Evolutionary conservation across 345 rosid species (phyloP).

Genomic region (Trapa incisa): DNA sequence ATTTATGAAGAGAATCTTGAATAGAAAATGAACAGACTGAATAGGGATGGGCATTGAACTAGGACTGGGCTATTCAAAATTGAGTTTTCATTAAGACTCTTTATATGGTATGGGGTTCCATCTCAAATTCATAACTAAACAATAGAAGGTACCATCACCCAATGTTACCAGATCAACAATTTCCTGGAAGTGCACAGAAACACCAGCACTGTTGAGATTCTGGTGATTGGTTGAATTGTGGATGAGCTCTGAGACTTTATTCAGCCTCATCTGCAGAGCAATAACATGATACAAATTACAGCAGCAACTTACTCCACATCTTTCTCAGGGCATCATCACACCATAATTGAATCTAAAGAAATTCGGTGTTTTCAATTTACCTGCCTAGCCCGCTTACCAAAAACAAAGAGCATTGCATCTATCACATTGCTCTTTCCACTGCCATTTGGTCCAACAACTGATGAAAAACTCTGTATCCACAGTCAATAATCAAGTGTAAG

Average conservation of each 20-base stretch:
- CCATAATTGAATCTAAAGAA: background rate
- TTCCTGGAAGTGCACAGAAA: conserved; percentile 95
- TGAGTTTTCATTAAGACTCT: background rate
- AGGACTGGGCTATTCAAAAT: background rate
- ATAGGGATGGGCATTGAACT: background rate
- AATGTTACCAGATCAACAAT: conserved; percentile 66
- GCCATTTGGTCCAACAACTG: conserved; percentile 98
- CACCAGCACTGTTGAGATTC: conserved; percentile 89
- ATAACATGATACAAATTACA: background rate
- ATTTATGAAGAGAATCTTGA: background rate
- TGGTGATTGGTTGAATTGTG: conserved; percentile 95
- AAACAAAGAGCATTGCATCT: conserved; percentile 95
- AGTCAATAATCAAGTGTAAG: background rate
- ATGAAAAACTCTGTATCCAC: conserved; percentile 70
- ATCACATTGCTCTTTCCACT: conserved; percentile 99
- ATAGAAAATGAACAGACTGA: background rate
- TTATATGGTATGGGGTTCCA: background rate
- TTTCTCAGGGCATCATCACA: background rate
- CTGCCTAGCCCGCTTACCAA: conserved; percentile 97
- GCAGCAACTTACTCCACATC: background rate
- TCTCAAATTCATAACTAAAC: background rate
- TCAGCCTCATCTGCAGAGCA: conserved; percentile 71
- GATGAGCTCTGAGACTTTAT: conserved; percentile 95
- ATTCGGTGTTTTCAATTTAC: conserved; percentile 14
- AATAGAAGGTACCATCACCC: background rate